Evolutionary conservation across 495 filamentous ascomycete species (phyloP).

Genomic region (Baudoinia panamericana): DNA sequence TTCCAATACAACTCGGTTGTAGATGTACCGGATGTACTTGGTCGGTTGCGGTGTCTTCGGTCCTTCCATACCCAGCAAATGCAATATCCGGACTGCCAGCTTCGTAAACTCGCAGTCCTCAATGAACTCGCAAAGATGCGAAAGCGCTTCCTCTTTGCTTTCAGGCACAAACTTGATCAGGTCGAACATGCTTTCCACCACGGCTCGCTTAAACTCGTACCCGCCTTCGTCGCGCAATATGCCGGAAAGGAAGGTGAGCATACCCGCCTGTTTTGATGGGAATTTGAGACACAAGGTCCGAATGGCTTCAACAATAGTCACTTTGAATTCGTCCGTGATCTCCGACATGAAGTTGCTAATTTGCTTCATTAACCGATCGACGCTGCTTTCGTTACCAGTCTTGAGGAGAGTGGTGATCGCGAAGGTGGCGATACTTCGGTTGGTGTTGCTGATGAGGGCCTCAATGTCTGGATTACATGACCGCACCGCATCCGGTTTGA

Average conservation of each 20-base stretch:
- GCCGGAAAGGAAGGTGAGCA: conserved; percentile 90
- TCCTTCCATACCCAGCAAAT: conserved; percentile 85
- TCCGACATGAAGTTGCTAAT: conserved; percentile 93
- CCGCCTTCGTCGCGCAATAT: conserved; percentile 93
- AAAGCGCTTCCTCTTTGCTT: conserved; percentile 91
- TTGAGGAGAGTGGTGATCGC: conserved; percentile 96
- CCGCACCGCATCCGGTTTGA: conserved; percentile 85
- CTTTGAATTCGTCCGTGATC: conserved; percentile 98
- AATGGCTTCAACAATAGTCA: conserved; percentile 97
- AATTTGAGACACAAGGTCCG: conserved; percentile 95
- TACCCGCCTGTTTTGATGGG: conserved; percentile 92
- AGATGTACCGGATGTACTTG: conserved; percentile 98
- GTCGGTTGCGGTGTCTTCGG: conserved; percentile 92
- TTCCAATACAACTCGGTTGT: conserved; percentile 95
- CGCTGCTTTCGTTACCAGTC: conserved; percentile 92
- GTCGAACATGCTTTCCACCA: conserved; percentile 99
- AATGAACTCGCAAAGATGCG: conserved; percentile 96
- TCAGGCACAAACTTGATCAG: conserved; percentile 98
- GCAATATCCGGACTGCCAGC: conserved; percentile 85
- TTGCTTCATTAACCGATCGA: conserved; percentile 97
- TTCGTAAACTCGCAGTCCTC: conserved; percentile 99
- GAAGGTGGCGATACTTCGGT: conserved; percentile 94
- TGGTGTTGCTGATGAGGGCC: conserved; percentile 85
- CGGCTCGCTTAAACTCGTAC: conserved; percentile 94
- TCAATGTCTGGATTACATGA: conserved; percentile 96